Evolutionary conservation across 129 eudicot species (phyloP).

Genomic region (Saposhnikovia divaricata): DNA sequence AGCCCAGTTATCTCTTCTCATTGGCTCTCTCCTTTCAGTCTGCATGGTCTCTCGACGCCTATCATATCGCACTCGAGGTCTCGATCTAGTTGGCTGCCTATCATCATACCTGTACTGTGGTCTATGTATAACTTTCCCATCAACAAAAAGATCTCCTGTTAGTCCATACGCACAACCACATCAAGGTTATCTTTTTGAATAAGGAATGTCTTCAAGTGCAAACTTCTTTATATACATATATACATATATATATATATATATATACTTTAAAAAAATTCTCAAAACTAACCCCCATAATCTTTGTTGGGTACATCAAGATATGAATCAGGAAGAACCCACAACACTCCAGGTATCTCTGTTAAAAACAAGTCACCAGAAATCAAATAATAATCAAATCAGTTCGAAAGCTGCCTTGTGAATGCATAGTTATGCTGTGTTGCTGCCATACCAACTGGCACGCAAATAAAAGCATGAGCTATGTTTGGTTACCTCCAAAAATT

Average conservation of each 20-base stretch:
- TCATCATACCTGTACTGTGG: conserved; percentile 75
- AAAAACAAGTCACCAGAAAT: conserved; percentile 12
- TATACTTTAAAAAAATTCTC: not conserved
- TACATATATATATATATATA: too few species aligned
- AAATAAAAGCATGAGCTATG: not conserved
- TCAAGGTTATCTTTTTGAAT: not conserved
- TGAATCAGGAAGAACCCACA: conserved; percentile 96
- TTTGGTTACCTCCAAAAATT: not conserved
- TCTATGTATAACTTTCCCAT: conserved; percentile 82
- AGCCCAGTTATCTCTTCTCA: conserved; percentile 25
- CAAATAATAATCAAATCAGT: not conserved
- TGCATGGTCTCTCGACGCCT: conserved; percentile 84
- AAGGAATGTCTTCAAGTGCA: not conserved
- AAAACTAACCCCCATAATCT: conserved; percentile 86
- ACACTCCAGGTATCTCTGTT: conserved; percentile 74
- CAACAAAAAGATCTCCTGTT: conserved; percentile 75
- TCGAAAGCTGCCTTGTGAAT: not conserved
- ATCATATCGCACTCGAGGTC: conserved; percentile 74
- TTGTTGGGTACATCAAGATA: conserved; percentile 94
- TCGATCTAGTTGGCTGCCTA: conserved; percentile 52
- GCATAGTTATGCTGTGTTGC: not conserved
- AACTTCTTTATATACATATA: not conserved
- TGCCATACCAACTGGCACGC: not conserved
- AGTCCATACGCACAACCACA: conserved; percentile 1
- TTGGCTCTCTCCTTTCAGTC: conserved; percentile 50